A percentile compares a stretch with the other conserved stretches of the same genome.
Evolutionary conservation across 2,329 filamentous ascomycete genomes (phyloP).

Genomic region (Clathrospora elynae): DNA sequence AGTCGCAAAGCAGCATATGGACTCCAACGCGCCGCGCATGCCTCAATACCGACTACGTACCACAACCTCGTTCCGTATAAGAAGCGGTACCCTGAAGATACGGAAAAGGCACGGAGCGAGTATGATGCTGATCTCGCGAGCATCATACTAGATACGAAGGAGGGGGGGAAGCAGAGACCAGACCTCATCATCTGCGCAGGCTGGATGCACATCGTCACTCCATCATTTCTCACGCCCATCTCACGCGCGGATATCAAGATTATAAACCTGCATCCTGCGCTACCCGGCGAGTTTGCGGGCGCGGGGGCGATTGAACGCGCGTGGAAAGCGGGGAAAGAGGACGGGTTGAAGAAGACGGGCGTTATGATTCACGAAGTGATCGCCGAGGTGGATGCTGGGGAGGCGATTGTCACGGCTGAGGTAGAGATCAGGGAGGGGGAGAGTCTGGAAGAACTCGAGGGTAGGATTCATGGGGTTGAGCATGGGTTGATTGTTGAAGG

Average conservation of each 20-base stretch:
- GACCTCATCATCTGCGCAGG: constrained; percentile 79
- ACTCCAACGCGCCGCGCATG: constrained; percentile 63
- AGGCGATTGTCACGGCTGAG: constrained; percentile 72
- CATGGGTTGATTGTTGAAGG: constrained; percentile 81
- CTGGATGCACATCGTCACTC: constrained; percentile 83
- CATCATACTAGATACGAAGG: constrained; percentile 64
- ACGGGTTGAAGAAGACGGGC: constrained; percentile 71
- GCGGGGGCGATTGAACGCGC: constrained; percentile 78
- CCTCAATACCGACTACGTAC: constrained; percentile 73
- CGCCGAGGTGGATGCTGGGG: constrained; percentile 76
- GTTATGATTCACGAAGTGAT: constrained; percentile 89
- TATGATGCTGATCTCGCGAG: constrained; percentile 79
- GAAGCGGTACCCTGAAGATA: constrained; percentile 62
- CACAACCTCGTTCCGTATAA: constrained; percentile 82
- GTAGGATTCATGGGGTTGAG: constrained; percentile 76
- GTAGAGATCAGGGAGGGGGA: constrained; percentile 65
- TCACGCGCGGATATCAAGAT: constrained; percentile 66
- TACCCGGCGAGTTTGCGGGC: constrained; percentile 77
- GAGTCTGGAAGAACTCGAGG: constrained; percentile 66
- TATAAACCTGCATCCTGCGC: constrained; percentile 81
- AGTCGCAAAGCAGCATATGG: constrained; percentile 65
- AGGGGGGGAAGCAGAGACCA: constrained; percentile 58
- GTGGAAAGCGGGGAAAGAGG: constrained; percentile 71
- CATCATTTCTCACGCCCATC: constrained; percentile 71
- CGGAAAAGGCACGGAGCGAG: constrained; percentile 61